Evolutionary conservation across 306 rosid genomes (phyloP).

Genomic region (Dalbergia oliveri): DNA sequence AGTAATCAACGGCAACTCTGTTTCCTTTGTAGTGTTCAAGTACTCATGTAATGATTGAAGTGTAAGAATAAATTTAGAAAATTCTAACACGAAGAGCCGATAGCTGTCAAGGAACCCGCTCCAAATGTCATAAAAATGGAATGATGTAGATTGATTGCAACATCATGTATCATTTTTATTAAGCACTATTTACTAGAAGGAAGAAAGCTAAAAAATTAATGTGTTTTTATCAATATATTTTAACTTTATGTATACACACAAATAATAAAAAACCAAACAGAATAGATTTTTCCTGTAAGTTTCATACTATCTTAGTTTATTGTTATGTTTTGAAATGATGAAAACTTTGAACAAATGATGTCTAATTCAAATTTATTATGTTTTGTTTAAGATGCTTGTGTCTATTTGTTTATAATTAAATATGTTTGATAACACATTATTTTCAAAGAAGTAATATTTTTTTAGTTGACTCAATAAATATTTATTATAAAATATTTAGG

Average conservation of each 20-base stretch:
- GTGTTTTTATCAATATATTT: constrained; percentile 3
- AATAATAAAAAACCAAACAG: not conserved
- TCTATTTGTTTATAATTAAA: too few relatives aligned
- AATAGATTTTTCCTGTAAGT: too few relatives aligned
- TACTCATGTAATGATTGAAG: not conserved
- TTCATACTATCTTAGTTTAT: not conserved
- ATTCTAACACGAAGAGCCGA: not conserved
- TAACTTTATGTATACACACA: too few relatives aligned
- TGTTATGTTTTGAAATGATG: not conserved
- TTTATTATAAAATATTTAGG: too few relatives aligned
- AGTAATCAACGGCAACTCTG: not conserved
- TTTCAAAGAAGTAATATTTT: too few relatives aligned
- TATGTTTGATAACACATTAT: too few relatives aligned
- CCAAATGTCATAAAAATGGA: not conserved
- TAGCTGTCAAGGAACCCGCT: not conserved
- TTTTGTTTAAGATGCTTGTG: too few relatives aligned
- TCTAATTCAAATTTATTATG: too few relatives aligned
- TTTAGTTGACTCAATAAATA: too few relatives aligned
- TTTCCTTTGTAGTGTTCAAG: not conserved
- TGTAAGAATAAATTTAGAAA: not conserved
- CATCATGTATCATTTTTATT: not conserved
- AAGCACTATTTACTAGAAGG: not conserved
- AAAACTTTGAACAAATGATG: too few relatives aligned
- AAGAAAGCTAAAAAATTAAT: too few relatives aligned
- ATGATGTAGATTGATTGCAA: not conserved